phyloP scores from a whole-genome alignment of 495 filamentous ascomycete genomes.

The Daldinia grandis region DNA sequence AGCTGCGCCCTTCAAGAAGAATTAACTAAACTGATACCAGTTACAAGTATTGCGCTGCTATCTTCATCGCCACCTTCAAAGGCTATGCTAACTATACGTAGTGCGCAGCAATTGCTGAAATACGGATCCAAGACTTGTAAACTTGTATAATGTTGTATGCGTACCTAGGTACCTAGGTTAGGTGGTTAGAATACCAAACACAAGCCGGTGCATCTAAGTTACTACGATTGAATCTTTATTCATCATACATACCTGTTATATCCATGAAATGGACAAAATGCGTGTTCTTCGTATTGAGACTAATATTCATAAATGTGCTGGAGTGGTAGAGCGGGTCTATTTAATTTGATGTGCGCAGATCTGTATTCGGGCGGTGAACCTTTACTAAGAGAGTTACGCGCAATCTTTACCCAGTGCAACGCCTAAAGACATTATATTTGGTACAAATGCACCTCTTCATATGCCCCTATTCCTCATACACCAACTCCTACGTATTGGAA shows the following conservation, averaged over 20 bases:
- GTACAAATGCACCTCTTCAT: conserved; percentile 1
- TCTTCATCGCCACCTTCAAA: not conserved
- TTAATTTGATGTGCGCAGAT: not conserved
- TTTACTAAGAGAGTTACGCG: not conserved
- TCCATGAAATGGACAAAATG: too few relatives aligned
- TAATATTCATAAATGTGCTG: not conserved
- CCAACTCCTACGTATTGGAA: not conserved
- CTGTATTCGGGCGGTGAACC: not conserved
- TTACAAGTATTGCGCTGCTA: not conserved
- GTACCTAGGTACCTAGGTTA: too few relatives aligned
- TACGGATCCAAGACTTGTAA: too few relatives aligned
- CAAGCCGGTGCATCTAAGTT: not conserved
- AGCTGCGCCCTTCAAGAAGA: not conserved
- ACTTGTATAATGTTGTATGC: too few relatives aligned
- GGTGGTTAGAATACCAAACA: too few relatives aligned
- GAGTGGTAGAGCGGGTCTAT: not conserved
- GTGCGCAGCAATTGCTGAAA: not conserved
- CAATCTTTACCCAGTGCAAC: not conserved
- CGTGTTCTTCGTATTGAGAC: not conserved
- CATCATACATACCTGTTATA: not conserved
- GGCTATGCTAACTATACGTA: not conserved
- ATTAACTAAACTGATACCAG: not conserved
- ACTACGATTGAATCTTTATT: not conserved
- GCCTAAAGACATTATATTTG: not conserved
- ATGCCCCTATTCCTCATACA: not conserved